Base-by-base conservation (phyloP, 2,329 filamentous ascomycete genomes). In the Phyllosticta paracitricarpa region DNA sequence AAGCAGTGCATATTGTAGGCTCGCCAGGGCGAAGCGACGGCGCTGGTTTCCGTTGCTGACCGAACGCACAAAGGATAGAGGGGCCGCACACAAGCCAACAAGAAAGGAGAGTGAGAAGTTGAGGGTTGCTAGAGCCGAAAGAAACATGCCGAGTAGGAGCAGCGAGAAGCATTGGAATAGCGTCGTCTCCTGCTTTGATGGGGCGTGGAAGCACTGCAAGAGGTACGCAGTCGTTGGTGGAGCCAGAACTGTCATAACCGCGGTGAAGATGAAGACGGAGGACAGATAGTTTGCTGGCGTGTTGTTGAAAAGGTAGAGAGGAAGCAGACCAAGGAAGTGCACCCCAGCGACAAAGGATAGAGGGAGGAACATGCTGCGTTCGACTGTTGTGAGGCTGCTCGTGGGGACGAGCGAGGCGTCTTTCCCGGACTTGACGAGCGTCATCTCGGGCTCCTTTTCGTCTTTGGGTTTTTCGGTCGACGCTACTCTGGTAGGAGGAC, bases 31-130 rank as follows among this genome's bases (percentile, higher is more conserved):
- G 0, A 57, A 64, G 33, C 54, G 64, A 4, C 62, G 57, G 5
- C 51, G 51, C 33, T 40, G 10, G 10, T 40, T 40, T 14, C 7
- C 8, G 12, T 17, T 17, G 10, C 33, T 10, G 33, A 63, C 60
- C 7, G 71, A 69, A 7, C 76, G 80, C 19, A 87, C 78, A 71
- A 96, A 97, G n/a, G 85, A 87, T 14, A 97, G 79, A 0, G 93
- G 93, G 3, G 84, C 79, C 53, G 89, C 85, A 54, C 93, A 77
- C 2, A 97, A 77, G 48, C 94, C 94, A 57, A 97, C 80, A 48
- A 96, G 79, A 71, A 97, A 87, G 56, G 91, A 87, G 14, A 97
- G 85, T 2, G 89, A 91, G 79, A 99, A 99, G 76, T 99, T 99
- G 58, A 99, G 83, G 0, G 93, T 99, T 2, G 94, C 93, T 12